Percentiles rank a stretch among this genome's conserved stretches.
These are phyloP conservation scores for Monosporascus sp. DNA, from an alignment of 2,329 filamentous ascomycete species.

Conservation along the genomic window DNA sequence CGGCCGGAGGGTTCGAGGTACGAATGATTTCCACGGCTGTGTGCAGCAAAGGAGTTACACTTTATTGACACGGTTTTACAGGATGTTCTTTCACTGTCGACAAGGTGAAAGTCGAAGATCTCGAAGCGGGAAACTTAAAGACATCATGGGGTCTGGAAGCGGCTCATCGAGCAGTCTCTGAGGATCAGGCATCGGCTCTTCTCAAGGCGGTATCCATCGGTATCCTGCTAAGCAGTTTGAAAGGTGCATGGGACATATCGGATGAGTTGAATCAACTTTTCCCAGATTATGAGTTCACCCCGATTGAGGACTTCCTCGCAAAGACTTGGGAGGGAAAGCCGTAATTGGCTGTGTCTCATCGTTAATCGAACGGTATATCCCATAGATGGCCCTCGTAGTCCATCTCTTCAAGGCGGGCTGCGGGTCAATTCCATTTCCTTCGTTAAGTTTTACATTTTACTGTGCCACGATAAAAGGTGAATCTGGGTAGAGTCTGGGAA, in stretches of 20 bases:
- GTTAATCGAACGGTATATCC: no score
- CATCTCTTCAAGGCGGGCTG: no score
- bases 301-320: constrained; percentile 35
- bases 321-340: constrained; percentile 27
- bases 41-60: background rate
- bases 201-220: constrained; percentile 33
- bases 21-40: background rate
- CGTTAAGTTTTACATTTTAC: no score
- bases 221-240: constrained; percentile 33
- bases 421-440: no score
- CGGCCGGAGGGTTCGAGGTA: constrained; percentile 36
- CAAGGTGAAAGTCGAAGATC: constrained; percentile 39
- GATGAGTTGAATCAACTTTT: constrained; percentile 39
- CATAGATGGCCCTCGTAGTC: no score
- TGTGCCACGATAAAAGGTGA: no score
- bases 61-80: constrained; percentile 14
- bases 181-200: constrained; percentile 27
- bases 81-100: constrained; percentile 35
- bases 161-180: constrained; percentile 24
- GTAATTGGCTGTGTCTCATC: constrained; percentile 10
- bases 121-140: constrained; percentile 35
- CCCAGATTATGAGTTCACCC: constrained; percentile 36
- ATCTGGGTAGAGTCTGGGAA: no score
- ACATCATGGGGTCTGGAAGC: constrained; percentile 34
- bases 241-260: constrained; percentile 37